A percentile compares a stretch with the other conserved stretches of the same genome.
Conservation (phyloP, 306 rosid genomes). For the Clitoria ternatea region DNA sequence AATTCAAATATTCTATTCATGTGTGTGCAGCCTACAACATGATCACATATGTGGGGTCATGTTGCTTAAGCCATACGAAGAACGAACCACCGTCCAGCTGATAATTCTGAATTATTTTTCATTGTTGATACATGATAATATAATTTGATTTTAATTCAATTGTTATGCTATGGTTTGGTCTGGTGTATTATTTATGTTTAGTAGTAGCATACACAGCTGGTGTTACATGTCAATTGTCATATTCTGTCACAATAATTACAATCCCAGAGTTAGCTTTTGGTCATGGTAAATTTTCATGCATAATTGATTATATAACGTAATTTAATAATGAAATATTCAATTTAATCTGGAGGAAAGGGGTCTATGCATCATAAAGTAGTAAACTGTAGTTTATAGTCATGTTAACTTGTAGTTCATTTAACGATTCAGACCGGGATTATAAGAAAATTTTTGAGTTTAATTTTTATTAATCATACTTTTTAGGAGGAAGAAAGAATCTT, state of each 20-base stretch:
- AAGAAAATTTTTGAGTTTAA: too few species aligned
- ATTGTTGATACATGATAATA: background rate
- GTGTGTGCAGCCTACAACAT: conserved; percentile 29
- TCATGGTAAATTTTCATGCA: conserved; percentile 19
- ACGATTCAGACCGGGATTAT: too few species aligned
- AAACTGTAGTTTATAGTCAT: too few species aligned
- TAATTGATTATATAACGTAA: background rate
- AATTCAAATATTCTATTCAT: conserved; percentile 19
- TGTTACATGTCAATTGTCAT: conserved; percentile 23
- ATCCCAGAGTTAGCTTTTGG: background rate
- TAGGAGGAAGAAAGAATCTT: too few species aligned
- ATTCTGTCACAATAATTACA: background rate
- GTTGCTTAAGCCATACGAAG: conserved; percentile 46
- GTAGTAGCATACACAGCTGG: conserved; percentile 26
- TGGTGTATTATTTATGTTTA: conserved; percentile 31
- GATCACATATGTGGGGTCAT: conserved; percentile 37
- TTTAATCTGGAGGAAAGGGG: background rate
- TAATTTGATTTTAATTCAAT: conserved; percentile 13
- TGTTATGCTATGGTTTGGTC: conserved; percentile 17
- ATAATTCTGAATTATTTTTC: conserved; percentile 15
- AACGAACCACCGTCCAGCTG: conserved; percentile 44
- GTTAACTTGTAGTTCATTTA: too few species aligned
- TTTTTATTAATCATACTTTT: too few species aligned
- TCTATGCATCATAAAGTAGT: too few species aligned
- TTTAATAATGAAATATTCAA: background rate